Conservation (phyloP, 1,139 yeast genomes). For the Blastobotrys malaysiensis region DNA sequence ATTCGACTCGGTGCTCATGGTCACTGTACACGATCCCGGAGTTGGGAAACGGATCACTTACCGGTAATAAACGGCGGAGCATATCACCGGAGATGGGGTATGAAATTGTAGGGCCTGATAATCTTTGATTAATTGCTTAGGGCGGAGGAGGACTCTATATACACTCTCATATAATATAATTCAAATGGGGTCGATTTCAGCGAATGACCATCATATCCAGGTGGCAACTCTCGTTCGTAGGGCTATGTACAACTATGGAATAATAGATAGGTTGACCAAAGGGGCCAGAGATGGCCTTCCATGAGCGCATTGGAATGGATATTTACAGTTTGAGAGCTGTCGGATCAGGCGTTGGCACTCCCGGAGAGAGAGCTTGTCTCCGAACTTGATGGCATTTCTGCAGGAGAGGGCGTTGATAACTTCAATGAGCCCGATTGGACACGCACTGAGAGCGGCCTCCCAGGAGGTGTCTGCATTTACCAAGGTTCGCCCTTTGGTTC, state of each 20-base stretch:
- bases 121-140: too few species aligned
- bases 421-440: constrained; percentile 9
- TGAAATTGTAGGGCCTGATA: too few species aligned
- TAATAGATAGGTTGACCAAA: constrained; percentile 33
- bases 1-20: not conserved
- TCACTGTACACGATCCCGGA: not conserved
- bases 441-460: not conserved
- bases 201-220: too few species aligned
- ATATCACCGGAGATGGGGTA: too few species aligned
- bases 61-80: too few species aligned
- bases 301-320: constrained; percentile 82
- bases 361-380: constrained; percentile 41
- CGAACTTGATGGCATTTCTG: constrained; percentile 68
- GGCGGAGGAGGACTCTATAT: too few species aligned
- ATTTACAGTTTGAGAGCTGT: constrained; percentile 43
- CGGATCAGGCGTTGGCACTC: constrained; percentile 46
- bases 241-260: not conserved
- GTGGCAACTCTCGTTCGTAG: too few species aligned
- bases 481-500: not conserved
- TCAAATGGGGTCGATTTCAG: too few species aligned
- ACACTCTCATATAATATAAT: too few species aligned
- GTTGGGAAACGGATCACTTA: not conserved
- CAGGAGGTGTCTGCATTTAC: not conserved
- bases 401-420: constrained; percentile 62
- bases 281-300: constrained; percentile 77